phyloP scores from a whole-genome alignment of 1,284 basidiomycete species.

The Puccinia novopanici region DNA sequence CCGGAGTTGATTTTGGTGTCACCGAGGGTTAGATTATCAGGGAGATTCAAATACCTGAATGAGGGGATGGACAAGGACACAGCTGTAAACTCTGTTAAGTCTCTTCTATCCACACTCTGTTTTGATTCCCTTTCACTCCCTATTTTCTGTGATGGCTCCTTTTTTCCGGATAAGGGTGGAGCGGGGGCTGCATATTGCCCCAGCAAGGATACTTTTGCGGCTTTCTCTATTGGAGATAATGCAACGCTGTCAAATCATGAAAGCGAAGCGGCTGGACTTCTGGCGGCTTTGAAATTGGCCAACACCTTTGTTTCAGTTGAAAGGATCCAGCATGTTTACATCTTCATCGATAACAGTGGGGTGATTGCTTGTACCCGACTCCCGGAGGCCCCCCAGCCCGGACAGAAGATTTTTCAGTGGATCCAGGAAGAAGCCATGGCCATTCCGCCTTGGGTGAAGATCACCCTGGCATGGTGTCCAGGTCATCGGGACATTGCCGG shows the following conservation, averaged over 20 bases:
- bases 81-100: background rate
- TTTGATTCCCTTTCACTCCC: background rate
- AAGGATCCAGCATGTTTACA: background rate
- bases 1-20: too few relatives aligned
- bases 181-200: background rate
- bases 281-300: background rate
- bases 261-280: background rate
- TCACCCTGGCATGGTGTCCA: conserved; percentile 11
- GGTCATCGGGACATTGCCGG: background rate
- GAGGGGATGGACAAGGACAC: background rate
- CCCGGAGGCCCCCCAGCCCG: background rate
- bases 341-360: background rate
- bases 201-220: background rate
- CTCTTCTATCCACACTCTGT: background rate
- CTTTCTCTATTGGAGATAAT: background rate
- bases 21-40: too few relatives aligned
- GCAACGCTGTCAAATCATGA: background rate
- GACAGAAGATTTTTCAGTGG: background rate
- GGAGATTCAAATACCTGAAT: background rate
- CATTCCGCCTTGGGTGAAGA: too few relatives aligned
- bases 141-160: background rate
- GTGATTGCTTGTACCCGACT: background rate
- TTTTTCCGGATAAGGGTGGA: background rate
- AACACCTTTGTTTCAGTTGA: accelerated
- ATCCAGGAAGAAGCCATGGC: too few relatives aligned